Base-by-base conservation (phyloP, 2,329 filamentous ascomycete genomes). In the Sphaerostilbella broomeana region DNA sequence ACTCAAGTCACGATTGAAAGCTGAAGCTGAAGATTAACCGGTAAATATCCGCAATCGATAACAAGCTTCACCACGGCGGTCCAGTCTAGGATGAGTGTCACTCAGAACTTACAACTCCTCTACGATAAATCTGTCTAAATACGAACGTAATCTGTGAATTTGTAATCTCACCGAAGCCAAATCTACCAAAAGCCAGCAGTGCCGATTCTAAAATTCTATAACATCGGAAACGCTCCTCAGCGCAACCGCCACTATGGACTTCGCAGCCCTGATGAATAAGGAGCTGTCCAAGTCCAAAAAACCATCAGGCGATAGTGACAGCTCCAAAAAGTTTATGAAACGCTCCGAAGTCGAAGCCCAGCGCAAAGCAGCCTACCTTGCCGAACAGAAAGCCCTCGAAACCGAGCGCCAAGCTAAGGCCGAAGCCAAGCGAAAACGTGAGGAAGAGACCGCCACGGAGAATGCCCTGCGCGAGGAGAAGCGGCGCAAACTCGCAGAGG, bases 191-290 rank as follows among this genome's bases (percentile, higher is more conserved):
- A n/a, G n/a, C n/a, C n/a, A n/a, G n/a, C n/a, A n/a, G n/a, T 25
- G 22, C 22, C 22, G 7, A 25, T 25, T 8, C 22, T 8, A 7
- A 8, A 25, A 25, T 25, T 12, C 22, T 12, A 10, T 13, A 28
- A 28, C 4, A 10, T 28, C 26, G 7, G 26, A 13, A 26, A 20
- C 38, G 38, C 31, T 35, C 2, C 16, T 6, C 2, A 41, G 25
- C 38, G 24, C 27, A 38, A 9, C 24, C 40, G 18, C 46, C 57
- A 70, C 46, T 50, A 98, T 98, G 92, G 89, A 98, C 64, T 98
- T 98, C 69, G 88, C 88, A 45, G 78, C 87, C 24, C 70, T 98
- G 33, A 94, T 98, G 86, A 80, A 85, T 55, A 84, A 87, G 58
- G 88, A 95, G 64, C 92, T 98, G 55, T 79, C 85, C 54, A 94